phyloP scores from a whole-genome alignment of 2,329 filamentous ascomycete genomes.

The Fusarium continuum region DNA sequence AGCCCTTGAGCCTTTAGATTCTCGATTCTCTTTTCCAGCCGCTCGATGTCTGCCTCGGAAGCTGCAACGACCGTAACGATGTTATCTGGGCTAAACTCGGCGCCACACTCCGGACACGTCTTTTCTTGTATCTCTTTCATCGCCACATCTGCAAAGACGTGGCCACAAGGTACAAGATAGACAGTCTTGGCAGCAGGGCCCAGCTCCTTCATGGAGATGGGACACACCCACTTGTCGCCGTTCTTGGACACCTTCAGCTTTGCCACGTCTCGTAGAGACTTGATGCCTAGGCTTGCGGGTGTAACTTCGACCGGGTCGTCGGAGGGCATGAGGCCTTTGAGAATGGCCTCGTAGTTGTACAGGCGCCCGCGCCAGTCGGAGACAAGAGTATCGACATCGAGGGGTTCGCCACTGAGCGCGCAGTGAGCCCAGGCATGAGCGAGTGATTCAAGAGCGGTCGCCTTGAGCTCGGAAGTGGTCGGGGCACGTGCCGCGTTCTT shows the following conservation, averaged over 20 bases:
- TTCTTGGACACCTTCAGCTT: slow-evolving; percentile 75
- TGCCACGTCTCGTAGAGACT: slow-evolving; percentile 84
- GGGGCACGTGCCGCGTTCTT: slow-evolving; percentile 88
- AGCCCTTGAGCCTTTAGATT: slow-evolving; percentile 77
- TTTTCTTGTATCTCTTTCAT: slow-evolving; percentile 80
- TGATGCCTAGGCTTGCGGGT: slow-evolving; percentile 69
- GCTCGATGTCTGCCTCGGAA: slow-evolving; percentile 73
- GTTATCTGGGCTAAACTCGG: slow-evolving; percentile 75
- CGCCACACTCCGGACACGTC: slow-evolving; percentile 76
- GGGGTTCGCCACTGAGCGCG: slow-evolving; percentile 80
- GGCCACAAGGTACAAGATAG: slow-evolving; percentile 93
- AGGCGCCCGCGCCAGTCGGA: slow-evolving; percentile 85
- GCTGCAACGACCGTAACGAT: slow-evolving; percentile 84
- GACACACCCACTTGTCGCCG: slow-evolving; percentile 77
- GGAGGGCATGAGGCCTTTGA: slow-evolving; percentile 66
- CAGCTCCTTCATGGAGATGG: slow-evolving; percentile 85
- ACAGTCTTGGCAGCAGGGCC: slow-evolving; percentile 82
- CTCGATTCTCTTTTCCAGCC: slow-evolving; percentile 71
- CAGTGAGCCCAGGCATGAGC: slow-evolving; percentile 88
- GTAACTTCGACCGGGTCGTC: slow-evolving; percentile 65
- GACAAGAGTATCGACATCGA: slow-evolving; percentile 76
- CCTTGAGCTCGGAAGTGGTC: slow-evolving; percentile 87
- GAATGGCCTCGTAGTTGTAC: slow-evolving; percentile 93
- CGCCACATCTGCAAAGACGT: slow-evolving; percentile 89
- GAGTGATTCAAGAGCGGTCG: slow-evolving; percentile 84